Conservation (phyloP, 192 early-diverging fungal species). For the Linnemannia hyalina region DNA sequence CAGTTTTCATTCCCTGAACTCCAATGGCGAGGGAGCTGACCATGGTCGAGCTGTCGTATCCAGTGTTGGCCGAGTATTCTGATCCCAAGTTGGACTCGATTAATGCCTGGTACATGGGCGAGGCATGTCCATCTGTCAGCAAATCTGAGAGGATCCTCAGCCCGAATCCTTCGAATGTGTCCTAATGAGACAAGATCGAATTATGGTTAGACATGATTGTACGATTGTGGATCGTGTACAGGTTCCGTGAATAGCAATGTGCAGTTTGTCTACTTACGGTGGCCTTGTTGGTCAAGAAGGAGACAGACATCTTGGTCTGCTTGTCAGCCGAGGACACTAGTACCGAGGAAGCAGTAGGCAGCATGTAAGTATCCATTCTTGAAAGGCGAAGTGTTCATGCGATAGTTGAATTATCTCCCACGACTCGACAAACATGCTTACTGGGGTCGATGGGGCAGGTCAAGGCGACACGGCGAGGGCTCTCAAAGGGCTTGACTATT, state of each 20-base stretch:
- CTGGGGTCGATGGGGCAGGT: constrained; percentile 79
- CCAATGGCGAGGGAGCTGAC: constrained; percentile 85
- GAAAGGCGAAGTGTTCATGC: too few species aligned
- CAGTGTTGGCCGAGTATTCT: constrained; percentile 91
- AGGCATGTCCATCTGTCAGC: constrained; percentile 87
- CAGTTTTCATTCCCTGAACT: constrained; percentile 84
- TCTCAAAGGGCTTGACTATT: constrained; percentile 63
- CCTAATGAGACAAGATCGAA: constrained; percentile 49
- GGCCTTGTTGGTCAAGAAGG: constrained; percentile 79
- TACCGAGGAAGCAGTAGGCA: neutral
- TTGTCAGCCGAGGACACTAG: constrained; percentile 78
- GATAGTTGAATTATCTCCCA: neutral
- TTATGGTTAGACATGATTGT: neutral
- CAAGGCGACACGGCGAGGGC: constrained; percentile 60
- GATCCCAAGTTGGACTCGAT: constrained; percentile 92
- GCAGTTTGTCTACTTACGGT: constrained; percentile 53
- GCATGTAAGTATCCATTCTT: neutral
- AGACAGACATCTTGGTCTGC: constrained; percentile 84
- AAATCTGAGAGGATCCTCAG: constrained; percentile 84
- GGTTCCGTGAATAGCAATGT: neutral
- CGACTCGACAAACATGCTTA: constrained; percentile 35
- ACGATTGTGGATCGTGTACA: too few species aligned
- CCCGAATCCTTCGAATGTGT: constrained; percentile 88
- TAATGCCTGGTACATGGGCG: constrained; percentile 94
- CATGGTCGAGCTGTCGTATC: constrained; percentile 84